Conservation (phyloP, 352 stramenopile genomes). For the Phytophthora pisi region DNA sequence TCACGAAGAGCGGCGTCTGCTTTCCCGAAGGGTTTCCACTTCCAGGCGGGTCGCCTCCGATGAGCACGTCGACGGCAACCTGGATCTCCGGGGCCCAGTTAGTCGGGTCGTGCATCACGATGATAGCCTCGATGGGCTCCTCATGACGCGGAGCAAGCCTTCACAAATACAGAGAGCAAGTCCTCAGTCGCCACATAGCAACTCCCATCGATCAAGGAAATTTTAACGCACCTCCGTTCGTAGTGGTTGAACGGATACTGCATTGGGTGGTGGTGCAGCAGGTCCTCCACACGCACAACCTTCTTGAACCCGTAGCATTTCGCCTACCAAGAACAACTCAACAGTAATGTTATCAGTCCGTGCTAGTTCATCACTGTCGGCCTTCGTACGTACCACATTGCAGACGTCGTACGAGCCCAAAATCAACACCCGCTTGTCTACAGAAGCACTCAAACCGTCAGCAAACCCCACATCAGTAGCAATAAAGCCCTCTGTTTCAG, state of each 20-base stretch:
- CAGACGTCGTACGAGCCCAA: conserved; percentile 86
- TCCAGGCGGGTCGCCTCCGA: conserved; percentile 78
- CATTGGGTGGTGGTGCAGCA: conserved; percentile 71
- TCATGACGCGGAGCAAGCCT: conserved; percentile 61
- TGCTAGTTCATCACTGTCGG: background rate
- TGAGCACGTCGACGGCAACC: conserved; percentile 89
- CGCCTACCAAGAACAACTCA: conserved; percentile 26
- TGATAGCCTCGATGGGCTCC: conserved; percentile 82
- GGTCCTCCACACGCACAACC: conserved; percentile 73
- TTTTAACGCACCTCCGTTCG: conserved; percentile 54
- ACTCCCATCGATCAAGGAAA: background rate
- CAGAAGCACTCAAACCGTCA: background rate
- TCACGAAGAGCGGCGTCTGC: conserved; percentile 82
- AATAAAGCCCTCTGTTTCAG: background rate
- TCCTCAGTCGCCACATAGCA: conserved; percentile 1
- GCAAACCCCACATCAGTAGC: background rate
- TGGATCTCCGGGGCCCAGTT: conserved; percentile 91
- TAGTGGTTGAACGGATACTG: conserved; percentile 86
- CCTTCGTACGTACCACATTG: conserved; percentile 55
- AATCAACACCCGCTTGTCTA: conserved; percentile 86
- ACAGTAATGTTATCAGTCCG: background rate
- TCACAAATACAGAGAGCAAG: background rate
- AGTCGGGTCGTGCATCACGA: conserved; percentile 92
- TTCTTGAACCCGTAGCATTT: conserved; percentile 86
- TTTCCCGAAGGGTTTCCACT: conserved; percentile 50